Percentiles rank a stretch among this genome's conserved stretches.
These are phyloP conservation scores for Cyberlindnera mrakii DNA, from an alignment of 805 yeast species.

Conservation along the genomic window DNA sequence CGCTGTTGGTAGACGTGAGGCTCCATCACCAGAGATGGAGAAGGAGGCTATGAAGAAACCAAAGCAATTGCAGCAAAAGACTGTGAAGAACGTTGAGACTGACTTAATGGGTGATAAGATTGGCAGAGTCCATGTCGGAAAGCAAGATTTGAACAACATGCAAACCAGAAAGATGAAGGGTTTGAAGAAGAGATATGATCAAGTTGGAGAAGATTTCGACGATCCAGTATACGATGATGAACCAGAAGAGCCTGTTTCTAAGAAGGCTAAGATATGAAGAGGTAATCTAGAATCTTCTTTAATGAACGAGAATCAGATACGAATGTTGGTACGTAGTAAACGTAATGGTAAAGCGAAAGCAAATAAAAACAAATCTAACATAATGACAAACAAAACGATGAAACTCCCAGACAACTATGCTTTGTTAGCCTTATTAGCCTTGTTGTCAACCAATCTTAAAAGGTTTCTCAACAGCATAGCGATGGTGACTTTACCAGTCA, in stretches of 20 bases:
- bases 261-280: conserved; percentile 19
- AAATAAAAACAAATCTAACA: background rate
- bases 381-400: background rate
- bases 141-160: conserved; percentile 81
- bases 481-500: conserved; percentile 94
- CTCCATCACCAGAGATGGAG: conserved; percentile 81
- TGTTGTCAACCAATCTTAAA: conserved; percentile 73
- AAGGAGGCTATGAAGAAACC: conserved; percentile 83
- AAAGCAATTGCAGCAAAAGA: conserved; percentile 73
- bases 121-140: conserved; percentile 94
- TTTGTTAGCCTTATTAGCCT: conserved; percentile 14
- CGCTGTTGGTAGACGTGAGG: conserved; percentile 78
- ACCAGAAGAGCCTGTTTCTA: conserved; percentile 30
- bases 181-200: conserved; percentile 81
- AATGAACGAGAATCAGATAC: background rate
- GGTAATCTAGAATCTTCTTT: background rate
- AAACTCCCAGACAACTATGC: background rate
- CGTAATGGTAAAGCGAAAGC: too few species aligned
- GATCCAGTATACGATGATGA: conserved; percentile 42
- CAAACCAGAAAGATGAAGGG: conserved; percentile 99
- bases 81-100: conserved; percentile 81
- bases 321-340: background rate
- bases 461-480: conserved; percentile 89
- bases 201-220: conserved; percentile 44
- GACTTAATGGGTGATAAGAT: conserved; percentile 94